These are phyloP conservation scores for Holtermanniella nyarrowii DNA, from an alignment of 768 basidiomycete species.

Conservation along the genomic window DNA sequence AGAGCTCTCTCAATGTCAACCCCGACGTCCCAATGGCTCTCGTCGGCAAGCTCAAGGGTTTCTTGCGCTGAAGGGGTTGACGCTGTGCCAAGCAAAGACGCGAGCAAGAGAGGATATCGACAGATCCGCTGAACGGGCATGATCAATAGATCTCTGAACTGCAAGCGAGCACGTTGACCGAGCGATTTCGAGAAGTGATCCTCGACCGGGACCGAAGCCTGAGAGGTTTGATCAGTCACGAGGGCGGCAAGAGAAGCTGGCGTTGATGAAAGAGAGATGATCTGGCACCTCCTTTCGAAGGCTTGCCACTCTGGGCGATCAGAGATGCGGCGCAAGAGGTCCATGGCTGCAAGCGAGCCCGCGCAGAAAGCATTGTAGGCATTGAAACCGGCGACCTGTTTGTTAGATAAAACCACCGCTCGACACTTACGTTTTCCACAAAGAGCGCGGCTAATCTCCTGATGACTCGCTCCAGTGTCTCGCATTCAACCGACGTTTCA, in stretches of 20 bases:
- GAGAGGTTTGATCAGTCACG: slow-evolving; percentile 14
- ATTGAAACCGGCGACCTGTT: slow-evolving; percentile 61
- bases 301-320: slow-evolving; percentile 69
- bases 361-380: slow-evolving; percentile 81
- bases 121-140: slow-evolving; percentile 95
- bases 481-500: slow-evolving; percentile 2
- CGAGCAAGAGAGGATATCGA: slow-evolving; percentile 83
- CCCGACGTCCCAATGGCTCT: slow-evolving; percentile 16
- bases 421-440: slow-evolving; percentile 30
- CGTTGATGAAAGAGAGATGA: slow-evolving; percentile 42
- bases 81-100: slow-evolving; percentile 48
- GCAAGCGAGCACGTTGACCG: slow-evolving; percentile 29
- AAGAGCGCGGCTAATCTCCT: slow-evolving; percentile 31
- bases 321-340: slow-evolving; percentile 58
- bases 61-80: slow-evolving; percentile 8
- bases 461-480: slow-evolving; percentile 27
- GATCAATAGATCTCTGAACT: slow-evolving; percentile 75
- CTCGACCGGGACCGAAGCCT: slow-evolving; percentile 4
- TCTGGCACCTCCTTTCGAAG: slow-evolving; percentile 68
- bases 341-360: slow-evolving; percentile 69
- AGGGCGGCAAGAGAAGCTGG: slow-evolving; percentile 35
- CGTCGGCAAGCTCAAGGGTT: slow-evolving; percentile 6
- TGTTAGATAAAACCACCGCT: background rate
- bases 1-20: slow-evolving; percentile 41
- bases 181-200: background rate